These are phyloP conservation scores for Chlamydomonas sp. DNA, from an alignment of 139 green algal genomes.

Conservation along the genomic window DNA sequence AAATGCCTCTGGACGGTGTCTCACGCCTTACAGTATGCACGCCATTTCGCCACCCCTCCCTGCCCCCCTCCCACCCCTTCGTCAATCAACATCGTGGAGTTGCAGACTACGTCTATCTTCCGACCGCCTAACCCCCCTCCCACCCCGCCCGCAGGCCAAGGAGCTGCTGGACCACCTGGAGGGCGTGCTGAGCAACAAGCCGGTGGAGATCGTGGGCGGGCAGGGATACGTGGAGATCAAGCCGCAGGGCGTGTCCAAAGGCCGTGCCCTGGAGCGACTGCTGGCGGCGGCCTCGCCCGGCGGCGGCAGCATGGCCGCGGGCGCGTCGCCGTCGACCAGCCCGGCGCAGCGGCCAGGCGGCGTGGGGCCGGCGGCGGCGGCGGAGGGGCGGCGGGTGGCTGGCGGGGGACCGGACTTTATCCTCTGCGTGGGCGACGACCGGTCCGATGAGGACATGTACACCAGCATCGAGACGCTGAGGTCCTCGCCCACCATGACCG, in stretches of 20 bases:
- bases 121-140: background rate
- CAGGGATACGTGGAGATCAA: constrained; percentile 92
- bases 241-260: constrained; percentile 89
- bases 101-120: background rate
- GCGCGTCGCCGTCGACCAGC: background rate
- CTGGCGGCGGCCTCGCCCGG: constrained; percentile 45
- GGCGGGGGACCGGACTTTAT: constrained; percentile 83
- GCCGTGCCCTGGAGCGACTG: constrained; percentile 79
- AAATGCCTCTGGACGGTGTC: too few species aligned
- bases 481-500: constrained; percentile 43
- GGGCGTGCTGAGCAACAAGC: constrained; percentile 91
- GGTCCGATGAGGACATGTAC: constrained; percentile 99
- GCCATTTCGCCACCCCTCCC: too few species aligned
- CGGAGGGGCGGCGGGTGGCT: background rate
- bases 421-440: constrained; percentile 98
- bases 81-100: background rate
- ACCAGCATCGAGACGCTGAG: constrained; percentile 80
- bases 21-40: too few species aligned
- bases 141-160: constrained; percentile 79
- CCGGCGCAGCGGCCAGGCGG: background rate
- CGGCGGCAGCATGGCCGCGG: background rate
- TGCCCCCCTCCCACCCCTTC: too few species aligned
- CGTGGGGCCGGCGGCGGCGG: constrained; percentile 11
- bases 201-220: constrained; percentile 88
- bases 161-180: constrained; percentile 99